Evolutionary conservation across 768 basidiomycete species (phyloP).

Genomic region (Phanerochaete carnosa): DNA sequence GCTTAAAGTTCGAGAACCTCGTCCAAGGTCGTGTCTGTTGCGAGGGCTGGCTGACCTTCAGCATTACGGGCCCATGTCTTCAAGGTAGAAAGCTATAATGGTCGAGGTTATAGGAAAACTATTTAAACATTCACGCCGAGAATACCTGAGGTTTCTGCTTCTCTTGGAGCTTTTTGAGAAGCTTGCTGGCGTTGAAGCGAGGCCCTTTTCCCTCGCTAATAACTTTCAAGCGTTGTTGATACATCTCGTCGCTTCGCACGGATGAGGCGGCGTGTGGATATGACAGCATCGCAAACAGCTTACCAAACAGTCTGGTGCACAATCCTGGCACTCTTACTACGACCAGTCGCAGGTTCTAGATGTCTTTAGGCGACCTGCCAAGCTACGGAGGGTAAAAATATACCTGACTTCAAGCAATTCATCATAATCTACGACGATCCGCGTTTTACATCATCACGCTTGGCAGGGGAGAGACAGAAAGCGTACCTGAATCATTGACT

Average conservation of each 20-base stretch:
- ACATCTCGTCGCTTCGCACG: neutral
- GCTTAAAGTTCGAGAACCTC: neutral
- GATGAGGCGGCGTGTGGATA: neutral
- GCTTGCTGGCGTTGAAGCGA: neutral
- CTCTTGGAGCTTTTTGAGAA: neutral
- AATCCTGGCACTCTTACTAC: neutral
- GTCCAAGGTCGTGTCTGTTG: neutral
- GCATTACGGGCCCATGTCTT: neutral
- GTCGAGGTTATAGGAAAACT: too few species aligned
- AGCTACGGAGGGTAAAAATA: too few species aligned
- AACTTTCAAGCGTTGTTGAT: neutral
- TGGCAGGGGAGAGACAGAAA: too few species aligned
- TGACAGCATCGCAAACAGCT: neutral
- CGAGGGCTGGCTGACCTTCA: neutral
- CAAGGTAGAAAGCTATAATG: neutral
- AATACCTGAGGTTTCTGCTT: neutral
- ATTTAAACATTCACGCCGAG: too few species aligned
- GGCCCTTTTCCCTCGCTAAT: neutral
- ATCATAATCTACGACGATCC: neutral
- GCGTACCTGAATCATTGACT: neutral
- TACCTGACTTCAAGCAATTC: neutral
- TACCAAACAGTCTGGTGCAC: neutral
- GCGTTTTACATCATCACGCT: too few species aligned
- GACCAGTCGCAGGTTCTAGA: neutral
- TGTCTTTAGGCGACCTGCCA: neutral